phyloP scores from a whole-genome alignment of 129 eudicot species.

The Scalesia atractyloides region DNA sequence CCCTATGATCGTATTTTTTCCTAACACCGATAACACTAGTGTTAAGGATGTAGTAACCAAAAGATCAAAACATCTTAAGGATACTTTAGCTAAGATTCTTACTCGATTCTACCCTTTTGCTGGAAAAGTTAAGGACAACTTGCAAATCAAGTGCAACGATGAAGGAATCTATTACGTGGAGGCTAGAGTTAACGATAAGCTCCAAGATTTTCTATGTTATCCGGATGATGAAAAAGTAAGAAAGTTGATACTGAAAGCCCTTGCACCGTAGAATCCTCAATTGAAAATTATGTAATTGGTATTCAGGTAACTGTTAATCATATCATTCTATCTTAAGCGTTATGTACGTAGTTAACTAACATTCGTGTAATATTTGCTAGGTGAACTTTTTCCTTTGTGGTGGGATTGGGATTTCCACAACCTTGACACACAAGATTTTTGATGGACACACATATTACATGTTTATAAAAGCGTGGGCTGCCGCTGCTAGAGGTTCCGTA shows the following conservation, averaged over 20 bases:
- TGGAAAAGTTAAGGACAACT: no score
- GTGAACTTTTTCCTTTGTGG: no score
- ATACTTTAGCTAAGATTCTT: no score
- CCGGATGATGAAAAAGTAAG: not conserved
- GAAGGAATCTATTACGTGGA: slow-evolving; percentile 4
- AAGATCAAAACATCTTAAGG: no score
- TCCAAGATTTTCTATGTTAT: not conserved
- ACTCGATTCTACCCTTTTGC: no score
- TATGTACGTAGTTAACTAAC: no score
- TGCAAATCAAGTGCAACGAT: no score
- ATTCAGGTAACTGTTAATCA: not conserved
- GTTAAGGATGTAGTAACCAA: no score
- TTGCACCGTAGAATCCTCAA: not conserved
- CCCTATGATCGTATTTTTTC: no score
- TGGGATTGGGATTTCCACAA: not conserved
- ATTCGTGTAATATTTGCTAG: not conserved
- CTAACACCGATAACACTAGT: no score
- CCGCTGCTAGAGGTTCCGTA: not conserved
- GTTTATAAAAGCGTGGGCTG: not conserved
- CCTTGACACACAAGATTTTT: not conserved
- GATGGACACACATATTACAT: no score
- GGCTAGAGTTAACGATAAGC: slow-evolving; percentile 4
- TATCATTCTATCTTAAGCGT: not conserved
- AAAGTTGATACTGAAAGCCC: not conserved
- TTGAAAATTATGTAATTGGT: not conserved